These are phyloP conservation scores for Durotheca rogersii DNA, from an alignment of 495 filamentous ascomycete genomes.

Conservation along the genomic window DNA sequence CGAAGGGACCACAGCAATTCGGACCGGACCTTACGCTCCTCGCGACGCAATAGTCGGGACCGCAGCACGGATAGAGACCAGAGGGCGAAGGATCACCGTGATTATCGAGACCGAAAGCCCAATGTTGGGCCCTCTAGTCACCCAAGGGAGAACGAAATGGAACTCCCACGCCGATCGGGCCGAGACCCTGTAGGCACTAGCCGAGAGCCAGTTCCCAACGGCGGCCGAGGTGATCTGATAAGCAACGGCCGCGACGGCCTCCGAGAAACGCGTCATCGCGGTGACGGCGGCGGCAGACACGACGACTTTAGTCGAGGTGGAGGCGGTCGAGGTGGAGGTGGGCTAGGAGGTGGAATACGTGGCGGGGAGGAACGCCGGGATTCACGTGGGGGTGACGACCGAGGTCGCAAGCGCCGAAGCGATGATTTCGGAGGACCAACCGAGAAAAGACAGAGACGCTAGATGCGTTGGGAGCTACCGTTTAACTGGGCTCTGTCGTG, in stretches of 20 bases:
- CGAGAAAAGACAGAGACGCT: constrained; percentile 39
- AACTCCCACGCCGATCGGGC: constrained; percentile 34
- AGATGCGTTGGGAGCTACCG: constrained; percentile 17
- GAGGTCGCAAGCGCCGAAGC: constrained; percentile 41
- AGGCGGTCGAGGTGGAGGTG: constrained; percentile 32
- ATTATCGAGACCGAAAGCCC: constrained; percentile 40
- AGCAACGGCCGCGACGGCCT: constrained; percentile 36
- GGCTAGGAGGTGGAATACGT: constrained; percentile 19
- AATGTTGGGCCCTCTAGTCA: constrained; percentile 29
- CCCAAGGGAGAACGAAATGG: constrained; percentile 36
- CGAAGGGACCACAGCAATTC: constrained; percentile 47
- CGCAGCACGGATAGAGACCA: constrained; percentile 42
- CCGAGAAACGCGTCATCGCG: constrained; percentile 39
- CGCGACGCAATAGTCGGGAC: constrained; percentile 47
- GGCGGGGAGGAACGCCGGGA: constrained; percentile 36
- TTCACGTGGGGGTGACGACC: constrained; percentile 32
- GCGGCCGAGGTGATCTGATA: constrained; percentile 35
- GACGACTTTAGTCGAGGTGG: constrained; percentile 36
- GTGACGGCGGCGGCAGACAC: constrained; percentile 34
- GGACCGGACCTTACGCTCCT: constrained; percentile 43
- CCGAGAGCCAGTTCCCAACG: constrained; percentile 29
- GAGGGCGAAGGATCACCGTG: constrained; percentile 42
- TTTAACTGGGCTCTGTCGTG: constrained; percentile 11
- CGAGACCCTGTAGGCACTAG: constrained; percentile 30
- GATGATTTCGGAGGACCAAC: constrained; percentile 40